Percentiles rank a stretch among this genome's conserved stretches.
Evolutionary conservation across 1,284 basidiomycete species (phyloP).

Genomic region (Mycosarcoma maydis): DNA sequence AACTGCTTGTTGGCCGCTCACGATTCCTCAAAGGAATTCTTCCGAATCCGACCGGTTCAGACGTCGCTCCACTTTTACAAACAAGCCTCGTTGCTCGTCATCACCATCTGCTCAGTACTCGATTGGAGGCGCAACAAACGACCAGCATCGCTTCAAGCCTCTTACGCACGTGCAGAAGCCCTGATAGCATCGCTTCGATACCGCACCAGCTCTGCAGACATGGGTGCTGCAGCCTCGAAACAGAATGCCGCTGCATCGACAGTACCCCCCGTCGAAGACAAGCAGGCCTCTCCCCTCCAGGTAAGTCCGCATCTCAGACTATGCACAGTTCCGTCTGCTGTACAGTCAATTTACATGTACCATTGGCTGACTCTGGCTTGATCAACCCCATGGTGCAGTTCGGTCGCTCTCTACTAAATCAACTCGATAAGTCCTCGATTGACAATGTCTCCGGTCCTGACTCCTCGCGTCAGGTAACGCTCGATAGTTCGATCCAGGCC

Average conservation of each 20-base stretch:
- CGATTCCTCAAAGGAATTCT: slow-evolving; percentile 9
- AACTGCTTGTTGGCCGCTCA: too few relatives aligned
- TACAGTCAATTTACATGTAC: too few relatives aligned
- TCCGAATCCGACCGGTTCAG: slow-evolving; percentile 35
- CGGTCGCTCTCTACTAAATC: slow-evolving; percentile 49
- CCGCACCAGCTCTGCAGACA: neutral
- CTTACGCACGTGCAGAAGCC: too few relatives aligned
- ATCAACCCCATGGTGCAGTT: slow-evolving; percentile 19
- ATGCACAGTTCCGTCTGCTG: too few relatives aligned
- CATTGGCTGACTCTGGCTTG: neutral
- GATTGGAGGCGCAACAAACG: too few relatives aligned
- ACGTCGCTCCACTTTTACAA: slow-evolving; percentile 8
- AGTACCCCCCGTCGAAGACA: slow-evolving; percentile 39
- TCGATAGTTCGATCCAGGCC: slow-evolving; percentile 58
- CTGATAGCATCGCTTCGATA: neutral
- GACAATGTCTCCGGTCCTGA: slow-evolving; percentile 42
- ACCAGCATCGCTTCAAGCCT: neutral
- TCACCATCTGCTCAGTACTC: neutral
- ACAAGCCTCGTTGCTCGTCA: slow-evolving; percentile 2
- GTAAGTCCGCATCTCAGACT: too few relatives aligned
- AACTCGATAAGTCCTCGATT: slow-evolving; percentile 47
- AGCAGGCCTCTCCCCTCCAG: slow-evolving; percentile 43
- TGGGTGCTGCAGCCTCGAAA: slow-evolving; percentile 52
- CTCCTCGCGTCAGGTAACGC: slow-evolving; percentile 46
- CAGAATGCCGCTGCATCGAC: slow-evolving; percentile 35